Evolutionary conservation across 805 yeast species (phyloP), one percentile per base, ranked within the genome.

Genomic region (Candida orba): DNA sequence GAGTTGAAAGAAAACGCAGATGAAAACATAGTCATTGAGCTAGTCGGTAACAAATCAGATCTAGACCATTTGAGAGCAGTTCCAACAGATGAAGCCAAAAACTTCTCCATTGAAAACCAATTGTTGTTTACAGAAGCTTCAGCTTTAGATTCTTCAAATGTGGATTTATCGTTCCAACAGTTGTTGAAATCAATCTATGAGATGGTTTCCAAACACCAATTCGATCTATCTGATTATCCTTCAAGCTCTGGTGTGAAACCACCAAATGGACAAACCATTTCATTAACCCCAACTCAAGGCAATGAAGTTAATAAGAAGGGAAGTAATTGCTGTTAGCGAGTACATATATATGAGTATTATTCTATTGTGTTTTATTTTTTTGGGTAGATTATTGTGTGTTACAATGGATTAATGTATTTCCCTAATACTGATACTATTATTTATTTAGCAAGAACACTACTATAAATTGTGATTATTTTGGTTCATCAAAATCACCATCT

Each of bases 41-140:
- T 90, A 53, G 93, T 89, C 51, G 96, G 96, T 57, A 90, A 89
- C 68, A 90, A 90, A 65, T 78, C 86, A 29, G 97, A 90, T 71
- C 73, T 89, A 63, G 86, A 82, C 53, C 97, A 91, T 66, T 72
- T 89, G 60, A 79, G 99, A 59, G 96, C 96, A 0, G 96, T 93
- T 18, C 96, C 98, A 47, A 90, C 97, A 29, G 98, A 93, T 46
- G 99, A 93, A 67, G 99, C 98, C 47, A 84, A 82, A 66, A 85
- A 83, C 59, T 90, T 90, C 68, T 96, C 96, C 34, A 78, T 85
- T 47, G 97, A 93, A 66, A 90, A 93, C 69, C 86, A 79, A 63
- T 73, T 93, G 56, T 71, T 93, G 57, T 93, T 93, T 63, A 91
- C 96, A 37, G 99, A 93, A 71, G 95, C 98, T 14, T 83, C 95